Percentiles rank a stretch among this genome's conserved stretches.
These are phyloP conservation scores for Fusarium hostae DNA, from an alignment of 2,329 filamentous ascomycete species.

Conservation along the genomic window DNA sequence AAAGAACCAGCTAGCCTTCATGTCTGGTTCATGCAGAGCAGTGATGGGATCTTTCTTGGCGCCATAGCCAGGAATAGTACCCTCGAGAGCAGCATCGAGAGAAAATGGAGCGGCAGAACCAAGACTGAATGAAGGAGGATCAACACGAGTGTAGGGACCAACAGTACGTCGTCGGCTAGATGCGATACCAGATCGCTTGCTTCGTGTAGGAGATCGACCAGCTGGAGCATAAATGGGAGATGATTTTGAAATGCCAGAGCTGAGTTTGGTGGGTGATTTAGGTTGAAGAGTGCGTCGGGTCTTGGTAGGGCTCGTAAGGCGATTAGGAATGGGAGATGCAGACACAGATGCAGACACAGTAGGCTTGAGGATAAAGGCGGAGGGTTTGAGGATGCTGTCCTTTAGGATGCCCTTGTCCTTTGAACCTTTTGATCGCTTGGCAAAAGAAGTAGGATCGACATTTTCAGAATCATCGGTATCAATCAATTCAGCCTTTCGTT, in stretches of 20 bases:
- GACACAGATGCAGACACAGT: slow-evolving; percentile 39
- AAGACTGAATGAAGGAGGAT: slow-evolving; percentile 71
- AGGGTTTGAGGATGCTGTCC: slow-evolving; percentile 59
- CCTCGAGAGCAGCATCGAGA: slow-evolving; percentile 83
- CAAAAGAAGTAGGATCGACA: slow-evolving; percentile 66
- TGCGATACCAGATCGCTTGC: slow-evolving; percentile 75
- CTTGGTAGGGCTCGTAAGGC: slow-evolving; percentile 50
- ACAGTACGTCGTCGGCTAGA: slow-evolving; percentile 73
- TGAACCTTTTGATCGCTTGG: slow-evolving; percentile 69
- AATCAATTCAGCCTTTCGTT: slow-evolving; percentile 68
- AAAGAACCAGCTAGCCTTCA: slow-evolving; percentile 84
- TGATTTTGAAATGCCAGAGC: slow-evolving; percentile 57
- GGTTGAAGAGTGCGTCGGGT: slow-evolving; percentile 61
- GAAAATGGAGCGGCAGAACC: slow-evolving; percentile 77
- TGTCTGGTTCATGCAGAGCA: slow-evolving; percentile 56
- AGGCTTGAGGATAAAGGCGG: slow-evolving; percentile 58
- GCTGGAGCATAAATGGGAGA: slow-evolving; percentile 74
- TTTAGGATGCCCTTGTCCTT: slow-evolving; percentile 45
- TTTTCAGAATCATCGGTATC: slow-evolving; percentile 69
- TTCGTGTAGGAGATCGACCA: slow-evolving; percentile 80
- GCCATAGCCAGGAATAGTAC: slow-evolving; percentile 74
- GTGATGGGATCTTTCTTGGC: slow-evolving; percentile 43
- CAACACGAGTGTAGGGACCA: slow-evolving; percentile 74
- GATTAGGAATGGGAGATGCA: slow-evolving; percentile 44
- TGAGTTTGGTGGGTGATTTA: slow-evolving; percentile 63